These are phyloP conservation scores for Amanita muscaria DNA, from an alignment of 768 basidiomycete species.

Conservation along the genomic window DNA sequence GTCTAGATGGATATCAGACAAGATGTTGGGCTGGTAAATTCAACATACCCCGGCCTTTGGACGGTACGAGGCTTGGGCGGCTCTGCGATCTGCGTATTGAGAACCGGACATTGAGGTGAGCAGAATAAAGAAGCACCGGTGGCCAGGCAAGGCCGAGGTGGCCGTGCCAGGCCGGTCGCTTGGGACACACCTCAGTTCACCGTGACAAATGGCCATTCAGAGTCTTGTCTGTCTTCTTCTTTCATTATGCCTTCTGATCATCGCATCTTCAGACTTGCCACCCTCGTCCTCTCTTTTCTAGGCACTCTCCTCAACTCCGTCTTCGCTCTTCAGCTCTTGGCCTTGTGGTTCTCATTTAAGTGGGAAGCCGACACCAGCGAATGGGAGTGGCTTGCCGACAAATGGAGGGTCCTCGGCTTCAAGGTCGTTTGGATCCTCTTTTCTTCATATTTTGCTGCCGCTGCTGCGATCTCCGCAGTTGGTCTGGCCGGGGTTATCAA, in stretches of 20 bases:
- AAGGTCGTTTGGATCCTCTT: constrained; percentile 55
- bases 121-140: not conserved
- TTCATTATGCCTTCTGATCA: constrained; percentile 3
- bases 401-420: constrained; percentile 32
- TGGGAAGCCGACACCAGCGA: constrained; percentile 12
- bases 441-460: constrained; percentile 56
- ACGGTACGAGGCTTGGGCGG: constrained; percentile 40
- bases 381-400: constrained; percentile 12
- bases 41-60: constrained; percentile 43
- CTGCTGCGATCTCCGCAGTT: constrained; percentile 52
- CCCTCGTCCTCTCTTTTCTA: constrained; percentile 19
- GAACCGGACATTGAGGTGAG: constrained; percentile 17
- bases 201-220: constrained; percentile 6
- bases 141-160: not conserved
- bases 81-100: constrained; percentile 37
- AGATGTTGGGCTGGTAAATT: not conserved
- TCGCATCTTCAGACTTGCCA: constrained; percentile 17
- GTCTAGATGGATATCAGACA: constrained; percentile 32
- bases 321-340: constrained; percentile 16
- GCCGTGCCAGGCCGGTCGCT: not conserved
- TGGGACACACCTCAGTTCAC: no score
- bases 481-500: constrained; percentile 65
- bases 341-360: constrained; percentile 17
- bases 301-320: constrained; percentile 18
- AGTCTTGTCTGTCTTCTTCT: constrained; percentile 2